phyloP scores from a whole-genome alignment of 495 filamentous ascomycete genomes.

The Neurospora sp. region DNA sequence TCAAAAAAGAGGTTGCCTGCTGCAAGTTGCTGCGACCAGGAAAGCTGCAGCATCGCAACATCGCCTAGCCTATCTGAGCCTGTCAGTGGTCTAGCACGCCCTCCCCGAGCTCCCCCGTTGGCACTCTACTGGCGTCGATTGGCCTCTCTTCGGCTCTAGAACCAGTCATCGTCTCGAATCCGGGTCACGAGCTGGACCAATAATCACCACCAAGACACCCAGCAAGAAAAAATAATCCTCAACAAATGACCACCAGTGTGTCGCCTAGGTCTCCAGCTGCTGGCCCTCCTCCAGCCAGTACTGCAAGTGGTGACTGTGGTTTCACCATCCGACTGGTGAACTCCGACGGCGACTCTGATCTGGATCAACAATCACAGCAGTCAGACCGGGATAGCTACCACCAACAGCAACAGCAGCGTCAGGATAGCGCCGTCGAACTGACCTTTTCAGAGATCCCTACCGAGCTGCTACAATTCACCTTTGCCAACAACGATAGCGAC shows the following conservation, averaged over 20 bases:
- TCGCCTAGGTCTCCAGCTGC: background rate
- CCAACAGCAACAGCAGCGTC: conserved; percentile 13
- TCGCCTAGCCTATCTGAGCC: background rate
- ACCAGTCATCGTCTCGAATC: background rate
- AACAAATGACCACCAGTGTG: background rate
- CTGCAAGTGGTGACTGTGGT: background rate
- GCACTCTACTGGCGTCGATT: background rate
- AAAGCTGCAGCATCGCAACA: background rate
- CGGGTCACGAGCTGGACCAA: background rate
- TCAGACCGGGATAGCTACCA: conserved; percentile 14
- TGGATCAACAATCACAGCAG: background rate
- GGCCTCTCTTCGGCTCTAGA: background rate
- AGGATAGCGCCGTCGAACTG: conserved; percentile 18
- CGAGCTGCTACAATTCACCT: conserved; percentile 28
- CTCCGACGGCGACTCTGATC: background rate
- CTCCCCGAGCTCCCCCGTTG: background rate
- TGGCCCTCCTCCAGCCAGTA: background rate
- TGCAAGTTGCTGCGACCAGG: background rate
- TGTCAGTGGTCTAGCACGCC: background rate
- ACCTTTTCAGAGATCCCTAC: conserved; percentile 32
- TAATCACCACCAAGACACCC: background rate
- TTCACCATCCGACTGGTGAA: background rate
- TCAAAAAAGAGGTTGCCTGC: background rate
- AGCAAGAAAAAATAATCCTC: background rate
- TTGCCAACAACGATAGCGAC: conserved; percentile 14